Evolutionary conservation across 768 basidiomycete species (phyloP), one percentile per base, ranked within the genome.

Genomic region (Kwoniella sp.): DNA sequence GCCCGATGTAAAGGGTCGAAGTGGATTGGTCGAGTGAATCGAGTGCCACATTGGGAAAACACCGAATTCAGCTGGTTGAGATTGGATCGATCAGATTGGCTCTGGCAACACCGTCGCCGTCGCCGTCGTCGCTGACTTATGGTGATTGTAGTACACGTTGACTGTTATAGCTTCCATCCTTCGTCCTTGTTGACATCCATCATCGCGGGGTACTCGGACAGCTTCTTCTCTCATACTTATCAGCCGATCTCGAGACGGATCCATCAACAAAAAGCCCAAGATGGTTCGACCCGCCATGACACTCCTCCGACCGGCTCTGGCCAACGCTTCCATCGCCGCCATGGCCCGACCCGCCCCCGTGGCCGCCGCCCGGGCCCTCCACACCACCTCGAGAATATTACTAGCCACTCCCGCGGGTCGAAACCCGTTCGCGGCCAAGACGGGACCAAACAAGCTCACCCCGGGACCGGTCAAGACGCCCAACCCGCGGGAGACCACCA

Each of bases 381-480:
- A 46, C 32, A 48, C 56, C 29, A 53, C 60, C 9, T 56, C 62
- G 2, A 55, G 57, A 44, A 51, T 50, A 20, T 36, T 57, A 14
- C 50, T 70, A 41, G 68, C 68, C 5, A 62, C 52, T n/a, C 52
- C 52, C 15, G 44, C 59, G 19, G 37, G 37, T 20, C 27, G 39
- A 23, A 50, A 50, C 31, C 48, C 48, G 15, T 50, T 50, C 12
- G 34, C 27, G 6, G 38, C 48, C 15, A 26, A 39, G 41, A 63
- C 68, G 6, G 59, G 59, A 15, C 68, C 65, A 23, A 41, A 58
- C 37, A 48, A 46, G 1, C 46, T 69, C 20, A 50, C 60, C 5
- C 47, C 56, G 36, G 68, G 68, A 46, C 64, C 62, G 10, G 58
- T 64, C 51, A 60, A 57, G 49, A 63, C 68, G 3, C 68, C 68